These are phyloP conservation scores for Mrakia gelida DNA, from an alignment of 768 basidiomycete species.

Conservation along the genomic window DNA sequence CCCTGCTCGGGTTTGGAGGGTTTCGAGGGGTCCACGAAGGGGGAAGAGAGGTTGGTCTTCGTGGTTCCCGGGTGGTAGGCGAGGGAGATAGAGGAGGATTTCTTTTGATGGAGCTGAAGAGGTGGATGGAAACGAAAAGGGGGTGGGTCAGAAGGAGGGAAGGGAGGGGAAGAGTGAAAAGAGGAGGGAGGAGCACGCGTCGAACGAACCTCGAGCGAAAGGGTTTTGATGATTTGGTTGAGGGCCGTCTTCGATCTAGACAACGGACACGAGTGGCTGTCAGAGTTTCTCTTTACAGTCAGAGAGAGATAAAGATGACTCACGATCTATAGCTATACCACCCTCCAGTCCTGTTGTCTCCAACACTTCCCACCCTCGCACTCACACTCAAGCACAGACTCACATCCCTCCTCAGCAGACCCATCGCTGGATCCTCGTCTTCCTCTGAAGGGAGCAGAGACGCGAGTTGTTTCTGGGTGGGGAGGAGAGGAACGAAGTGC, in stretches of 20 bases:
- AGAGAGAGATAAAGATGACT: constrained; percentile 26
- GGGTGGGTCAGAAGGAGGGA: neutral
- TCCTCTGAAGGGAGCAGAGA: constrained; percentile 23
- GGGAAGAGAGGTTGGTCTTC: constrained; percentile 41
- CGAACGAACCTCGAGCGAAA: constrained; percentile 22
- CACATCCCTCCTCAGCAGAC: constrained; percentile 36
- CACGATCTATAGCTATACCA: constrained; percentile 44
- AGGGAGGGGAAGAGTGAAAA: neutral
- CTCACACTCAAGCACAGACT: constrained; percentile 45
- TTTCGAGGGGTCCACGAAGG: constrained; percentile 39
- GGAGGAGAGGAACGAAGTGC: constrained; percentile 48
- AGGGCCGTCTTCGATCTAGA: constrained; percentile 48
- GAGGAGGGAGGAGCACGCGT: neutral
- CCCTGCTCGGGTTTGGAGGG: constrained; percentile 42
- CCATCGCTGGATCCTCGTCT: constrained; percentile 43
- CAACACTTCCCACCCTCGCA: constrained; percentile 47
- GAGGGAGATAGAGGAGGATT: constrained; percentile 43
- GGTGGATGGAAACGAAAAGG: neutral
- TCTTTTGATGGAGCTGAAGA: constrained; percentile 39
- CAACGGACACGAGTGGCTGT: constrained; percentile 23
- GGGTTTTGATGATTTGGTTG: constrained; percentile 44
- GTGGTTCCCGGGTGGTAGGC: constrained; percentile 44
- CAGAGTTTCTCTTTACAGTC: neutral
- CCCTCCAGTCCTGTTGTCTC: constrained; percentile 47
- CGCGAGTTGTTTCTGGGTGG: constrained; percentile 32